A percentile compares a stretch with the other conserved stretches of the same genome.
phyloP scores from a whole-genome alignment of 1,139 yeast genomes.

The Kodamaea plutei region DNA sequence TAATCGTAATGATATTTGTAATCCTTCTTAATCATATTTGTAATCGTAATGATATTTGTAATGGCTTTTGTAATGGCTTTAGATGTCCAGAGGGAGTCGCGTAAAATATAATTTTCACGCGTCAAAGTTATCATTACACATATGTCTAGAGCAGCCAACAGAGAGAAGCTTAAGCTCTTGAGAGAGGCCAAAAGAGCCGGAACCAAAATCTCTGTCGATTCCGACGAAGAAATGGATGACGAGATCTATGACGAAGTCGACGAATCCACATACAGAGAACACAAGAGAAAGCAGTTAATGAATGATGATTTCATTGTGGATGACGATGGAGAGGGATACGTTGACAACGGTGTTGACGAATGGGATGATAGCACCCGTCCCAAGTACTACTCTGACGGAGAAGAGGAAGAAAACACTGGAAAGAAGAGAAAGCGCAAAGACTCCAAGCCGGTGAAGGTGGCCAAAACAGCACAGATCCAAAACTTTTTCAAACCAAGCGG shows the following conservation, averaged over 20 bases:
- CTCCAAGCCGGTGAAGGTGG: slow-evolving; percentile 39
- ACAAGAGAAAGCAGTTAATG: slow-evolving; percentile 73
- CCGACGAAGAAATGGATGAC: slow-evolving; percentile 27
- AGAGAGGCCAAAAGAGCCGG: slow-evolving; percentile 40
- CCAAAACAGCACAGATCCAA: slow-evolving; percentile 49
- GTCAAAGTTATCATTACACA: slow-evolving; percentile 1
- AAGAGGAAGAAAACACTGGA: slow-evolving; percentile 25
- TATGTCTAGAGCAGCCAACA: slow-evolving; percentile 28
- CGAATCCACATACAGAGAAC: slow-evolving; percentile 71
- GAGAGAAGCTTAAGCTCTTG: slow-evolving; percentile 37
- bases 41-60: too few species aligned
- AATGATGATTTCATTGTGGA: slow-evolving; percentile 93
- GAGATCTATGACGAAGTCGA: slow-evolving; percentile 82
- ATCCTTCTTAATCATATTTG: too few species aligned
- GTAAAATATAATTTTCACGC: too few species aligned
- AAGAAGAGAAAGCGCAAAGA: slow-evolving; percentile 27
- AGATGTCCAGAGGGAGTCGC: too few species aligned
- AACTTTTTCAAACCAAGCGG: slow-evolving; percentile 49
- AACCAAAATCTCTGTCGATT: slow-evolving; percentile 21
- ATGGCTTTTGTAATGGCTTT: too few species aligned
- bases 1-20: too few species aligned
- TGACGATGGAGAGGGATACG: slow-evolving; percentile 87
- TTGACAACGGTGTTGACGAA: slow-evolving; percentile 87
- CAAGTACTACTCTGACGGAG: slow-evolving; percentile 53
- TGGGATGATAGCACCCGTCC: slow-evolving; percentile 62